Conservation (phyloP, 805 yeast genomes). For the Kuraishia floccosa region DNA sequence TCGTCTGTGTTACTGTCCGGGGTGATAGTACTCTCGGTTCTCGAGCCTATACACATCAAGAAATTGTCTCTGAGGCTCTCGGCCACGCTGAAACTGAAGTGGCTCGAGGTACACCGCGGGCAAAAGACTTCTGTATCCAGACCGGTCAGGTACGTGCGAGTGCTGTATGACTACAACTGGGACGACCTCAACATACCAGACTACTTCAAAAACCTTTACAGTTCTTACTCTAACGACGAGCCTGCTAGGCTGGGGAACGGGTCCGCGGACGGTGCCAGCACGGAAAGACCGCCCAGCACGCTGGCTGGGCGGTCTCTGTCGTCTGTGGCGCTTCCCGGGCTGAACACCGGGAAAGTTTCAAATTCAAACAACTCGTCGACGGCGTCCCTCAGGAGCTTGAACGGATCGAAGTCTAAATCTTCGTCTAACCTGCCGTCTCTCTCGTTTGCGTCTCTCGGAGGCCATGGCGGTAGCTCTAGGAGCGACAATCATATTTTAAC, state of each 20-base stretch:
- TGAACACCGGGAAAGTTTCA: conserved; percentile 18
- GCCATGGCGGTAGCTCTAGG: conserved; percentile 4
- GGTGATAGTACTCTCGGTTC: conserved; percentile 59
- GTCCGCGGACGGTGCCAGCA: not conserved
- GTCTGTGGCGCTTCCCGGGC: conserved; percentile 8
- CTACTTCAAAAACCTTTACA: conserved; percentile 10
- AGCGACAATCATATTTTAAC: conserved; percentile 29
- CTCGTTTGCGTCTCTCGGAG: conserved; percentile 4
- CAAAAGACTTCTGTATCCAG: conserved; percentile 31
- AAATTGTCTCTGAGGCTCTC: conserved; percentile 52
- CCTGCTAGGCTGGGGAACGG: not conserved
- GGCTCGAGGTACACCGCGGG: conserved; percentile 43
- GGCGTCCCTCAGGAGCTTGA: conserved; percentile 21
- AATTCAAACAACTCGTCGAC: conserved; percentile 29
- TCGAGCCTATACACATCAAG: conserved; percentile 64
- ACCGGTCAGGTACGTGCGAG: conserved; percentile 43
- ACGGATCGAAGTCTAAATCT: conserved; percentile 24
- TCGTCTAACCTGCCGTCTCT: conserved; percentile 14
- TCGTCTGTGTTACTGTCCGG: conserved; percentile 70
- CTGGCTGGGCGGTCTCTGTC: no score
- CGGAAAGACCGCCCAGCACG: not conserved
- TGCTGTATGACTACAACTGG: conserved; percentile 72
- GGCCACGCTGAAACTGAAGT: conserved; percentile 55
- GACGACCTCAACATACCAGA: conserved; percentile 49
- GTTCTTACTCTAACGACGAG: conserved; percentile 1